Percentiles rank a stretch among this genome's conserved stretches.
Conservation (phyloP, 2,329 filamentous ascomycete genomes). For the Colletotrichum cuscutae region DNA sequence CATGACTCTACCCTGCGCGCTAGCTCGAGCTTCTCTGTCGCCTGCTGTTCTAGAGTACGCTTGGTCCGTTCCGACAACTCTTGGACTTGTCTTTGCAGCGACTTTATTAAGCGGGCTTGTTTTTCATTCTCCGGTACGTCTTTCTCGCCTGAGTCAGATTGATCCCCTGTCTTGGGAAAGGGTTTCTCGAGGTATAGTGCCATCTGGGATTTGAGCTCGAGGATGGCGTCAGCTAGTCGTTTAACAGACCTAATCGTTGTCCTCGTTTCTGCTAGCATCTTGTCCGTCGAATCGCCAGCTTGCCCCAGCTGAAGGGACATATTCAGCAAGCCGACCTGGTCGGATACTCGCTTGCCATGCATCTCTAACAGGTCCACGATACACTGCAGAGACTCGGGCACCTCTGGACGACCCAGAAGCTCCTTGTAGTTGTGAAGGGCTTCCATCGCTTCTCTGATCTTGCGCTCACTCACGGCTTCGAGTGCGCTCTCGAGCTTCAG, state of each 20-base stretch:
- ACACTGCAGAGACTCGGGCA: slow-evolving; percentile 1
- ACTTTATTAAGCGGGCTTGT: neutral
- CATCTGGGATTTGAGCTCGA: neutral
- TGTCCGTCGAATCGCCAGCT: neutral
- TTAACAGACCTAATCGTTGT: neutral
- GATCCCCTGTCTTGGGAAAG: neutral
- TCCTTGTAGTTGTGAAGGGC: slow-evolving; percentile 12
- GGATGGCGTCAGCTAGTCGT: neutral
- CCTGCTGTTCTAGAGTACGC: neutral
- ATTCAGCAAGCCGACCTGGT: neutral
- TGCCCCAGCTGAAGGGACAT: neutral
- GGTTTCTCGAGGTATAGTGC: neutral
- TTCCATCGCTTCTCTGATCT: slow-evolving; percentile 7
- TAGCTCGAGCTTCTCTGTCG: neutral
- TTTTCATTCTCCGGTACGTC: neutral
- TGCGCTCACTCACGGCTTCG: neutral
- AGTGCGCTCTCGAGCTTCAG: neutral
- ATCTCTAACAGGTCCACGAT: neutral
- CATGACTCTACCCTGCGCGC: neutral
- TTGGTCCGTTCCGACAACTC: neutral
- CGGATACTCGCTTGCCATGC: neutral
- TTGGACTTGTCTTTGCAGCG: neutral
- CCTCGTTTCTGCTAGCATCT: neutral
- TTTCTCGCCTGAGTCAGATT: neutral
- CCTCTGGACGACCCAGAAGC: slow-evolving; percentile 7